Conservation (phyloP, 2,329 filamentous ascomycete genomes). For the Diplodia intermedia region DNA sequence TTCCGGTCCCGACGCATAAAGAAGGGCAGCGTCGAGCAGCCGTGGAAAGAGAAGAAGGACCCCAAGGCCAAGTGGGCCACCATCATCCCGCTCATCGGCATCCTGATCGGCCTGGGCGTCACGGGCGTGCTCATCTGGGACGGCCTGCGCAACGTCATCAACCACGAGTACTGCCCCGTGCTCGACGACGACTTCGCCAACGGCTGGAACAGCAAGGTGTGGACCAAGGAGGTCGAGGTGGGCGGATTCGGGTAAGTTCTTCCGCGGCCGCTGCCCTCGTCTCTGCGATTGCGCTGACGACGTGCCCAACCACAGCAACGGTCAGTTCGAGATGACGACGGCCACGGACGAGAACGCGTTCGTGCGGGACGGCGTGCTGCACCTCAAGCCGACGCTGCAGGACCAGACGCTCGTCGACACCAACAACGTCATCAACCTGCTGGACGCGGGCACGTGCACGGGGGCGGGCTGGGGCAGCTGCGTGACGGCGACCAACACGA, state of each 20-base stretch:
- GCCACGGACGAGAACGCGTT: slow-evolving; percentile 75
- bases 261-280: fast-evolving
- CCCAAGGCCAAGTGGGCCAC: slow-evolving; percentile 87
- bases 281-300: slow-evolving; percentile 33
- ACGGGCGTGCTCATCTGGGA: slow-evolving; percentile 78
- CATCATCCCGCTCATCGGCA: slow-evolving; percentile 76
- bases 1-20: slow-evolving; percentile 77
- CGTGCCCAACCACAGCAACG: slow-evolving; percentile 63
- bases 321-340: slow-evolving; percentile 82
- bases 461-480: slow-evolving; percentile 67
- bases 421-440: slow-evolving; percentile 72
- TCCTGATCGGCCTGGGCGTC: slow-evolving; percentile 71
- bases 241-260: slow-evolving; percentile 74
- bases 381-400: slow-evolving; percentile 75
- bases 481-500: slow-evolving; percentile 75
- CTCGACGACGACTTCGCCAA: slow-evolving; percentile 70
- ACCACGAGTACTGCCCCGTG: slow-evolving; percentile 75
- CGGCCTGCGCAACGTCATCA: slow-evolving; percentile 72
- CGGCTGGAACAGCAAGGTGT: slow-evolving; percentile 66
- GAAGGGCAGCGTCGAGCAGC: slow-evolving; percentile 76
- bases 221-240: slow-evolving; percentile 77
- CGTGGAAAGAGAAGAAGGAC: slow-evolving; percentile 76
- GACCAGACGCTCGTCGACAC: slow-evolving; percentile 69
- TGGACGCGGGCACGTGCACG: slow-evolving; percentile 71
- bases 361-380: slow-evolving; percentile 70